phyloP scores from a whole-genome alignment of 1,139 yeast genomes.

The Candida frijolesensis region DNA sequence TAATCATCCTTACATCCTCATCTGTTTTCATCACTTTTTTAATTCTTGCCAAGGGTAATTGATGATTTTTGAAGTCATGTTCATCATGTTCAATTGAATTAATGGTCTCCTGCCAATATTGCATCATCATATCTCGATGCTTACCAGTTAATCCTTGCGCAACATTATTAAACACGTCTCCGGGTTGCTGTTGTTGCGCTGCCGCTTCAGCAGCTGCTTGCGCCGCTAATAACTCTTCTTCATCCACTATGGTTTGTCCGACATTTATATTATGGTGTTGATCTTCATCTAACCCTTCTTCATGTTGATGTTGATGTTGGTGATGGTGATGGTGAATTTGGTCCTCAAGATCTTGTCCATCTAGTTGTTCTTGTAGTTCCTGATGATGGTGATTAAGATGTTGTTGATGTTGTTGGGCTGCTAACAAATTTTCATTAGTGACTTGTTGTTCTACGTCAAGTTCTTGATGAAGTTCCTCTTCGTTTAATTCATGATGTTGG shows the following conservation, averaged over 20 bases:
- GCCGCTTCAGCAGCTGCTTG: conserved; percentile 55
- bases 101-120: conserved; percentile 95
- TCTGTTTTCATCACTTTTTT: conserved; percentile 98
- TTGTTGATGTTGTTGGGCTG: conserved; percentile 1
- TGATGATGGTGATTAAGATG: conserved; percentile 3
- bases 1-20: conserved; percentile 94
- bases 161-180: conserved; percentile 86
- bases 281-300: conserved; percentile 1
- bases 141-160: conserved; percentile 89
- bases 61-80: conserved; percentile 92
- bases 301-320: conserved; percentile 7
- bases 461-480: conserved; percentile 2
- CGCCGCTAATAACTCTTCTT: conserved; percentile 41
- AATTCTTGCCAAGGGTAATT: conserved; percentile 90
- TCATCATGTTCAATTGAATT: conserved; percentile 87
- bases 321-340: not conserved
- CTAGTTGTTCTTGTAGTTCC: not conserved
- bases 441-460: conserved; percentile 1
- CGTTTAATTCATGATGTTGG: conserved; percentile 1
- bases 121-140: conserved; percentile 86
- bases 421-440: not conserved
- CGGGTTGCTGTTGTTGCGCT: conserved; percentile 48
- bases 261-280: conserved; percentile 18
- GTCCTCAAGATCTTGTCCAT: conserved; percentile 7
- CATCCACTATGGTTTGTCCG: conserved; percentile 31